A percentile compares a stretch with the other conserved stretches of the same genome.
phyloP scores from a whole-genome alignment of 2,329 filamentous ascomycete species.

The Podosphaera aphanis region DNA sequence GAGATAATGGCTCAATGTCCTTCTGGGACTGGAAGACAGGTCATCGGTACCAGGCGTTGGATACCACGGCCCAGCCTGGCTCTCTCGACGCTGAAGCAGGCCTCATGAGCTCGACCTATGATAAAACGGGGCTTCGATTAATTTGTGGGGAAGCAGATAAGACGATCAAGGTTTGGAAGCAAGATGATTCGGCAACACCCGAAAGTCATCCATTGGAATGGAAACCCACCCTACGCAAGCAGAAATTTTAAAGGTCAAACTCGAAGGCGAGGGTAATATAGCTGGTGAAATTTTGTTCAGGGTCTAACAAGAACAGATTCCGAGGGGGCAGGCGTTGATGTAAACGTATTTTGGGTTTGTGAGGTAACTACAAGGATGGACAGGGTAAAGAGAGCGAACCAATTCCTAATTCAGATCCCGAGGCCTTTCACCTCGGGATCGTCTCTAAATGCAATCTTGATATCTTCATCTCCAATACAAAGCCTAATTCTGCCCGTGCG shows the following conservation, averaged over 20 bases:
- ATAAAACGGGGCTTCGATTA: slow-evolving; percentile 65
- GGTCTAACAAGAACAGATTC: too few relatives aligned
- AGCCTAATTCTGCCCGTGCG: slow-evolving; percentile 70
- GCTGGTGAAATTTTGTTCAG: too few relatives aligned
- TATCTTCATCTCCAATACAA: slow-evolving; percentile 72
- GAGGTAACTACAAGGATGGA: too few relatives aligned
- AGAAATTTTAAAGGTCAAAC: slow-evolving; percentile 48
- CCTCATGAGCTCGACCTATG: slow-evolving; percentile 84
- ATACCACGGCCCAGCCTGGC: slow-evolving; percentile 83
- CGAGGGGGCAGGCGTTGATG: too few relatives aligned
- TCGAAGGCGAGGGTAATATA: too few relatives aligned
- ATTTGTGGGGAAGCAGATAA: slow-evolving; percentile 95
- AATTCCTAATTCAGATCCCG: slow-evolving; percentile 10
- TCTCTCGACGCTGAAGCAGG: slow-evolving; percentile 85
- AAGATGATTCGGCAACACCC: slow-evolving; percentile 71
- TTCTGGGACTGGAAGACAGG: slow-evolving; percentile 99
- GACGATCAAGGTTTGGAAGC: slow-evolving; percentile 96
- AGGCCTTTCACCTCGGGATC: slow-evolving; percentile 57
- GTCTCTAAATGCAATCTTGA: slow-evolving; percentile 67
- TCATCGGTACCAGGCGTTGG: slow-evolving; percentile 68
- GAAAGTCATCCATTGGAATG: slow-evolving; percentile 83
- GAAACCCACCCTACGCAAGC: slow-evolving; percentile 57
- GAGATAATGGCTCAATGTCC: slow-evolving; percentile 79
- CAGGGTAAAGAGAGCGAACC: too few relatives aligned
- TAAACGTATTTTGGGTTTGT: too few relatives aligned